Evolutionary conservation across 352 stramenopile species (phyloP).

Genomic region (Elongisporangium anandrum): DNA sequence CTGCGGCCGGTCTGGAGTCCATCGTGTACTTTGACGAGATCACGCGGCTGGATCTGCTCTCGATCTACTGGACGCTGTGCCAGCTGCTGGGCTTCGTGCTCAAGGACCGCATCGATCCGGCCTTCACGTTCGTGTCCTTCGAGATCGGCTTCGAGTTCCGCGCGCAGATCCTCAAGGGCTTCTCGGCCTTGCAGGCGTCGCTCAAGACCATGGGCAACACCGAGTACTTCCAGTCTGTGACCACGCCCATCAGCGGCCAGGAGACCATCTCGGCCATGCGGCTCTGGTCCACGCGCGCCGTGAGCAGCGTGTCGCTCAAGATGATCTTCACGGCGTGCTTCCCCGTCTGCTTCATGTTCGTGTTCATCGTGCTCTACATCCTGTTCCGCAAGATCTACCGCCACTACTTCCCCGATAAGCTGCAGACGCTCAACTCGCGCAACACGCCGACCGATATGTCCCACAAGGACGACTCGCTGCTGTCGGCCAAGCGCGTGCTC

Average conservation of each 20-base stretch:
- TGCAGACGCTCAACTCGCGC: background rate
- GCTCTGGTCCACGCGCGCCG: constrained; percentile 11
- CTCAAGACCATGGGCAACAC: background rate
- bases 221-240: background rate
- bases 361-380: constrained; percentile 16
- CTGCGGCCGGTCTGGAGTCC: constrained; percentile 9
- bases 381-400: constrained; percentile 17
- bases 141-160: constrained; percentile 15
- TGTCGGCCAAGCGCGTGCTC: constrained; percentile 8
- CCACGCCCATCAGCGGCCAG: background rate
- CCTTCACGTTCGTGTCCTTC: constrained; percentile 18
- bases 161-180: background rate
- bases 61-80: constrained; percentile 26
- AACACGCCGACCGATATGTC: constrained; percentile 1
- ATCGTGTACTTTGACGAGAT: constrained; percentile 24
- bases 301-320: constrained; percentile 1
- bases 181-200: background rate
- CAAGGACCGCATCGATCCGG: constrained; percentile 24
- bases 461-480: background rate
- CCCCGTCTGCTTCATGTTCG: constrained; percentile 7
- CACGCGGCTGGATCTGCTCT: constrained; percentile 27
- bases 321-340: constrained; percentile 6
- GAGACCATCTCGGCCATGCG: constrained; percentile 13
- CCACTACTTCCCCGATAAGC: constrained; percentile 3
- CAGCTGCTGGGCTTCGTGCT: constrained; percentile 25